Conservation (phyloP, 164 flowering plant species). For the Saururus chinensis region DNA sequence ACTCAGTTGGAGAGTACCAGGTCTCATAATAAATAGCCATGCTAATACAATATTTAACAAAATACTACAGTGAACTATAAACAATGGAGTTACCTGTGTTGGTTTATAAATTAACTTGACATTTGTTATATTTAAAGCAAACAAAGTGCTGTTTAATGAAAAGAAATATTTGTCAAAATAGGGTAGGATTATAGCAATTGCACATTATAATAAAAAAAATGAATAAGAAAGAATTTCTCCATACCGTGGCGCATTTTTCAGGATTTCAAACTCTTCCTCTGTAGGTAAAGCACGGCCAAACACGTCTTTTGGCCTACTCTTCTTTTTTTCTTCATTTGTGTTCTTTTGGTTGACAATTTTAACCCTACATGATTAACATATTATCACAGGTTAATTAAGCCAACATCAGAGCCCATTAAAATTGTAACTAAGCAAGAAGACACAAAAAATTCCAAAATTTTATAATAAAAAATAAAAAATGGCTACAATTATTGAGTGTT, state of each 20-base stretch:
- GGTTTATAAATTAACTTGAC: too few relatives aligned
- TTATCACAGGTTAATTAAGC: neutral
- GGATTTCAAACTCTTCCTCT: constrained; percentile 73
- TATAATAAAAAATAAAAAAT: too few relatives aligned
- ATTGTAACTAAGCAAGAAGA: neutral
- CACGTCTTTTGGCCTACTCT: constrained; percentile 74
- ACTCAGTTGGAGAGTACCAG: too few relatives aligned
- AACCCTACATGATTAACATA: constrained; percentile 20
- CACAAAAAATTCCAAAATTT: neutral
- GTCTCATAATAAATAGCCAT: too few relatives aligned
- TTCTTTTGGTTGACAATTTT: constrained; percentile 6
- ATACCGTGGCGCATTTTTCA: constrained; percentile 90
- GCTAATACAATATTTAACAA: too few relatives aligned
- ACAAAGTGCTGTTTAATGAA: neutral
- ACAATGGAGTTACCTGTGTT: too few relatives aligned
- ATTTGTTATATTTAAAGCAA: neutral
- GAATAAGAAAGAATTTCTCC: neutral
- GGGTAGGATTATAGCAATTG: neutral
- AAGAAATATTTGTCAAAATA: neutral
- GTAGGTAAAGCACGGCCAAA: constrained; percentile 89
- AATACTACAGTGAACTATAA: too few relatives aligned
- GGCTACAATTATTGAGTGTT: neutral
- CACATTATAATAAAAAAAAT: neutral
- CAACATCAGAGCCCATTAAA: neutral
- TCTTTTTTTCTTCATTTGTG: constrained; percentile 41